Conservation (phyloP, 306 rosid species). For the Fragaria vesca region DNA sequence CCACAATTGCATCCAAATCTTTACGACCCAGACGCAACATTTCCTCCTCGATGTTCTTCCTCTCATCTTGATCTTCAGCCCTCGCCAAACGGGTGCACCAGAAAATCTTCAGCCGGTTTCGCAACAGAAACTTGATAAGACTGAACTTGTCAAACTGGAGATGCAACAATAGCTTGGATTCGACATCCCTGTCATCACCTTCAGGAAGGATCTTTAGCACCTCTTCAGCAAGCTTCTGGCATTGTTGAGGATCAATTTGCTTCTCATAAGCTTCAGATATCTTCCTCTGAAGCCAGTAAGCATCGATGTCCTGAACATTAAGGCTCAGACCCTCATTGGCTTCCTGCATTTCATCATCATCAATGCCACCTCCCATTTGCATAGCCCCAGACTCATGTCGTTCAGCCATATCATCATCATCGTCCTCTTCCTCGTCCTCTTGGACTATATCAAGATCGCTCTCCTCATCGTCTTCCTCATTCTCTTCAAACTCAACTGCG, state of each 20-base stretch:
- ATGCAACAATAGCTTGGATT: constrained; percentile 62
- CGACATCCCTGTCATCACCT: constrained; percentile 83
- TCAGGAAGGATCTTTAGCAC: constrained; percentile 86
- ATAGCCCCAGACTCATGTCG: constrained; percentile 58
- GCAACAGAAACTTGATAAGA: constrained; percentile 69
- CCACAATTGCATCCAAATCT: constrained; percentile 77
- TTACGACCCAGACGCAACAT: constrained; percentile 61
- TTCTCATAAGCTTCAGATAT: constrained; percentile 89
- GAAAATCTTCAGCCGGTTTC: constrained; percentile 79
- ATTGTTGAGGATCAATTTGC: constrained; percentile 90
- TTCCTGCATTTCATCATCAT: constrained; percentile 79
- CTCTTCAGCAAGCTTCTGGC: constrained; percentile 94
- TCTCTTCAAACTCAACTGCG: constrained; percentile 93
- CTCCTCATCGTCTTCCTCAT: constrained; percentile 90
- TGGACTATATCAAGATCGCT: constrained; percentile 93
- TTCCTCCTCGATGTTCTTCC: constrained; percentile 83
- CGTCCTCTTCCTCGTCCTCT: constrained; percentile 70
- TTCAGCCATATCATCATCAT: constrained; percentile 60
- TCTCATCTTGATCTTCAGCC: constrained; percentile 88
- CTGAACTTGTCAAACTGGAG: constrained; percentile 79
- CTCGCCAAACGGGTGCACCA: constrained; percentile 96
- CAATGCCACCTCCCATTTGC: constrained; percentile 95
- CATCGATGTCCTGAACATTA: constrained; percentile 93
- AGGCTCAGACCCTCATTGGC: constrained; percentile 79
- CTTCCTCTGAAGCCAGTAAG: constrained; percentile 98